Evolutionary conservation across 345 rosid genomes (phyloP).

Genomic region (Populus euphratica): DNA sequence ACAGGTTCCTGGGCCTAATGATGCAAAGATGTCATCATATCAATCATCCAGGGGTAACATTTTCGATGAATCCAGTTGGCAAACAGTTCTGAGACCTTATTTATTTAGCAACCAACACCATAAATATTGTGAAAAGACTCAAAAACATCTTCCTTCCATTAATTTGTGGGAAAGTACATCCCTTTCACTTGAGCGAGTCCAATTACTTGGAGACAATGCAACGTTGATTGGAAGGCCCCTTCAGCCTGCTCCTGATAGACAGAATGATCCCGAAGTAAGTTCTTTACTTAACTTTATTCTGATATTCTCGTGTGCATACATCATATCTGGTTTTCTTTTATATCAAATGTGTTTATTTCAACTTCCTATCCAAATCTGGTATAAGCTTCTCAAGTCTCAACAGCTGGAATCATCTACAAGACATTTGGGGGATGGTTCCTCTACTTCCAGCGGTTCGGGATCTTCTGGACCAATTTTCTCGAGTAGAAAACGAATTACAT

Average conservation of each 20-base stretch:
- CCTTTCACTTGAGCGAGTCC: background rate
- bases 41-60: background rate
- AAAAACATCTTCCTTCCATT: background rate
- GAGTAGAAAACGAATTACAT: constrained; percentile 6
- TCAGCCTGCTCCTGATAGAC: background rate
- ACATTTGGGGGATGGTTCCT: background rate
- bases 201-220: background rate
- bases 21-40: background rate
- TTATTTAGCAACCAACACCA: background rate
- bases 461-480: background rate
- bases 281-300: background rate
- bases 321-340: too few relatives aligned
- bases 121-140: background rate
- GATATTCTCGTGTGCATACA: too few relatives aligned
- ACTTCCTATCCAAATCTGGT: background rate
- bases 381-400: background rate
- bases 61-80: background rate
- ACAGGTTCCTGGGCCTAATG: background rate
- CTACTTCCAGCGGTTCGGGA: background rate
- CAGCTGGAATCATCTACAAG: background rate
- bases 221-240: background rate
- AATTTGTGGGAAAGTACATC: background rate
- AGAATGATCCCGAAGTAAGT: constrained; percentile 2
- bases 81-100: background rate
- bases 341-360: background rate